phyloP scores from a whole-genome alignment of 192 early-diverging fungal species.

The Chytriomyces sp. region DNA sequence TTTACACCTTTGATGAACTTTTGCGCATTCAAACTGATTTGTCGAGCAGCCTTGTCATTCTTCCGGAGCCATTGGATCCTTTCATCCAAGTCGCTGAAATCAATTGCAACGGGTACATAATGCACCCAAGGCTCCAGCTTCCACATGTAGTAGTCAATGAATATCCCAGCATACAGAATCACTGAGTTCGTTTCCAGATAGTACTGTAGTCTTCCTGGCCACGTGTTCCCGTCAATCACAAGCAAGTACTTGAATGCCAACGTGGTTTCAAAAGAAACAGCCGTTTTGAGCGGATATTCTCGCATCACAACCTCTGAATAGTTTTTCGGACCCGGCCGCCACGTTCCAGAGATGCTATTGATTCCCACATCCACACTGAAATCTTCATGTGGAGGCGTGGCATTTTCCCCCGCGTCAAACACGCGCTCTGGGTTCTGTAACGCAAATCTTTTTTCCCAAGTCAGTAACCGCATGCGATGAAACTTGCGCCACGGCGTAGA shows the following conservation, averaged over 20 bases:
- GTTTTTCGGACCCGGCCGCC: background rate
- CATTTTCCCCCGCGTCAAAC: constrained; percentile 2
- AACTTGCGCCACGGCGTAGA: constrained; percentile 7
- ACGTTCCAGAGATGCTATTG: background rate
- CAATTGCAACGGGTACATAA: constrained; percentile 23
- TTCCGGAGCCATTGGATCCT: constrained; percentile 6
- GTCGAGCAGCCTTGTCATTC: constrained; percentile 7
- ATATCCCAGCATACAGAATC: constrained; percentile 5
- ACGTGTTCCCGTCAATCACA: constrained; percentile 12
- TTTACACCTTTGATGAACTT: background rate
- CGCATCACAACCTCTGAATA: too few species aligned
- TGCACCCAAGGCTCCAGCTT: constrained; percentile 25
- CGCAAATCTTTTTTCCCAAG: background rate
- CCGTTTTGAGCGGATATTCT: background rate
- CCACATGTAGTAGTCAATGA: constrained; percentile 11
- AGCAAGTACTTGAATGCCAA: constrained; percentile 16
- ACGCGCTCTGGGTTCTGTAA: background rate
- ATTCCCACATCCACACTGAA: background rate
- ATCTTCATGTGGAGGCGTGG: background rate
- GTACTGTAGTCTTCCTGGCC: background rate
- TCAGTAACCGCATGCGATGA: constrained; percentile 13
- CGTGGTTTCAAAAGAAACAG: background rate
- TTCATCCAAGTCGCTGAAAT: constrained; percentile 12
- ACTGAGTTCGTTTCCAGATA: constrained; percentile 1
- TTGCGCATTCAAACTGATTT: constrained; percentile 4